These are phyloP conservation scores for Pythium sukuiense DNA, from an alignment of 352 stramenopile species.

Conservation along the genomic window DNA sequence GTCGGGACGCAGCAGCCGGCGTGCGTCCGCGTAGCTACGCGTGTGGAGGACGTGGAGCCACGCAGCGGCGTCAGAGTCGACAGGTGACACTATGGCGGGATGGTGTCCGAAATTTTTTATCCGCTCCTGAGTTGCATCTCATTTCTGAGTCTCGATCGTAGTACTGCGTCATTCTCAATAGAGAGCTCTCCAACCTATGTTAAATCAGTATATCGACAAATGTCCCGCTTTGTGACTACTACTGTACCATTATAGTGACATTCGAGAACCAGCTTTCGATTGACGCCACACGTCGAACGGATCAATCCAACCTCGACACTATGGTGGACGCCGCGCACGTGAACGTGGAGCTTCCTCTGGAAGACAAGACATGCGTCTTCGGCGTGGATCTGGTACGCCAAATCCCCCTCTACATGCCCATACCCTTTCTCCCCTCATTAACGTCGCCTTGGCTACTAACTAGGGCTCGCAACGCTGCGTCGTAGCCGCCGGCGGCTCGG, in stretches of 20 bases:
- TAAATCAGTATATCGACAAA: background rate
- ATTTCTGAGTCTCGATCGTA: background rate
- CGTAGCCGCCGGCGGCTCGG: slow-evolving; percentile 50
- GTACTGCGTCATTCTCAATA: background rate
- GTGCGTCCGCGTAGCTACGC: background rate
- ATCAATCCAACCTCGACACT: background rate
- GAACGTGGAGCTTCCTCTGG: slow-evolving; percentile 18
- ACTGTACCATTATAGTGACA: background rate
- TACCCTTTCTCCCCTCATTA: slow-evolving; percentile 15
- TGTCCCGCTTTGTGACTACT: background rate
- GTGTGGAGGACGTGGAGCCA: background rate
- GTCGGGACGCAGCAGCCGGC: background rate
- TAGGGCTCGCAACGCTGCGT: slow-evolving; percentile 77
- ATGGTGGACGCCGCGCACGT: slow-evolving; percentile 22
- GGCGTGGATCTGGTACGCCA: slow-evolving; percentile 78
- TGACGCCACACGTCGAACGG: slow-evolving; percentile 1
- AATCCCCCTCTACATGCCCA: background rate
- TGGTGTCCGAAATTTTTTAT: too few species aligned
- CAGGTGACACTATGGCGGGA: too few species aligned
- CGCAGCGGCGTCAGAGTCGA: background rate
- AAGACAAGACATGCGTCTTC: slow-evolving; percentile 43
- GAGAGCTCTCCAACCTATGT: background rate
- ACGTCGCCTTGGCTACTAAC: slow-evolving; percentile 20
- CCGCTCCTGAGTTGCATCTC: background rate
- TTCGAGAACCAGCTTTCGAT: slow-evolving; percentile 15